phyloP scores from a whole-genome alignment of 345 rosid genomes.

The Syzygium oleosum region DNA sequence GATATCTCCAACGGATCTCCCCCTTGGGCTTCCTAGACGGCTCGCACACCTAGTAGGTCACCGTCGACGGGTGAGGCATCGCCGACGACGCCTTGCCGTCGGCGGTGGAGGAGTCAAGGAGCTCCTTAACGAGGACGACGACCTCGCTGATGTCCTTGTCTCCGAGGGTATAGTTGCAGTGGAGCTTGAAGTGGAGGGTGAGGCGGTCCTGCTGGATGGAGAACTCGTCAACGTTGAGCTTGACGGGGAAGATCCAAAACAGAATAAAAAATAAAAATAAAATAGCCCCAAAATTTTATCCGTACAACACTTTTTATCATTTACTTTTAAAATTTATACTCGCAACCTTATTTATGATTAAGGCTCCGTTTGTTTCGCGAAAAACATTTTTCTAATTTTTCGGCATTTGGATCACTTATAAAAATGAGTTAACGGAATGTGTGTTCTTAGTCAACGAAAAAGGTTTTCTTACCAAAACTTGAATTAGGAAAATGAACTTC shows the following conservation, averaged over 20 bases:
- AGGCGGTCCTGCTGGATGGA: conserved; percentile 42
- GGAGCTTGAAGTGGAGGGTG: conserved; percentile 39
- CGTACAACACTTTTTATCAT: neutral
- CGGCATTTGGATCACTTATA: too few relatives aligned
- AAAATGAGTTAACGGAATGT: too few relatives aligned
- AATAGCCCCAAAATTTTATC: too few relatives aligned
- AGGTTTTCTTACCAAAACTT: too few relatives aligned
- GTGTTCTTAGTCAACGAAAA: too few relatives aligned
- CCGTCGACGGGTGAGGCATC: conserved; percentile 13
- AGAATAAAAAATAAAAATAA: neutral
- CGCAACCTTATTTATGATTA: too few relatives aligned
- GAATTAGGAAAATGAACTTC: too few relatives aligned
- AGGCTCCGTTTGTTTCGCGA: too few relatives aligned
- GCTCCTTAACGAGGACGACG: conserved; percentile 56
- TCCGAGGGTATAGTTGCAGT: conserved; percentile 49
- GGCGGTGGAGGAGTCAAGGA: conserved; percentile 25
- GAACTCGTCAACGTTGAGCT: conserved; percentile 34
- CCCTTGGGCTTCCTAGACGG: conserved; percentile 69
- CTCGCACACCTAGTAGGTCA: conserved; percentile 52
- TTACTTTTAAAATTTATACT: neutral
- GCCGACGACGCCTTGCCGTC: neutral
- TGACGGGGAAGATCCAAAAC: conserved; percentile 6
- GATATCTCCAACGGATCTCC: too few relatives aligned
- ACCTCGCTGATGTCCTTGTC: conserved; percentile 67
- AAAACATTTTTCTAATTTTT: too few relatives aligned